Base-by-base conservation (phyloP, 1,139 yeast species). In the Suhomyces taliae region DNA sequence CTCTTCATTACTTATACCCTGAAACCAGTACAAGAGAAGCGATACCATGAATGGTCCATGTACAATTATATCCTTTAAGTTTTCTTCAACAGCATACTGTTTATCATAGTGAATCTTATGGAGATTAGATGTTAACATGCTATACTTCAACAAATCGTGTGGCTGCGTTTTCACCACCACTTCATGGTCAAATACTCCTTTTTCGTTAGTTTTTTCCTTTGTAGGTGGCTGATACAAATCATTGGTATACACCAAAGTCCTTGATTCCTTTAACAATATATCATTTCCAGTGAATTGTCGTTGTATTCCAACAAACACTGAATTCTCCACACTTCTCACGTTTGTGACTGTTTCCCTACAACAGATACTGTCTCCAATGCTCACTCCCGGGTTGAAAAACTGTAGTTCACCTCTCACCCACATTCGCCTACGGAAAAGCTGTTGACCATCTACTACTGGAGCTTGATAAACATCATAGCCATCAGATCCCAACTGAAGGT, bases 381-480 rank as follows among this genome's bases (percentile, higher is more conserved):
- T 36, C 11, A 40, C 12, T 9, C 12, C 9, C 9, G 24, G 12
- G n/a, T 34, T 26, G 57, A 61, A 57, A 60, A 79, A 76, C 6
- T 65, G 65, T 29, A 89, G 66, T 27, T 73, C 64, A 1, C 97
- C 97, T 36, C 84, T 82, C 0, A 80, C 83, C 97, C 97, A 91
- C 82, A 91, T 78, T 34, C 97, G 70, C 50, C 95, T 70, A 27
- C 67, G 67, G 59, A 72, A 89, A 7, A 66, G 58, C 4, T 57
- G 45, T 7, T 58, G 57, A 6, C 50, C 49, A 2, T 38, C 41
- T 37, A 52, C 57, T 1, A 49, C 38, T 0, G 97, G 97, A 1
- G 93, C 83, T 62, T 88, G 96, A 56, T 85, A 82, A 47, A 83
- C 75, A 55, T 88, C 96, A 64, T 89, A 91, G 0, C 97, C 97